phyloP scores from a whole-genome alignment of 495 filamentous ascomycete genomes.

The Aspergillus coremiiformis region DNA sequence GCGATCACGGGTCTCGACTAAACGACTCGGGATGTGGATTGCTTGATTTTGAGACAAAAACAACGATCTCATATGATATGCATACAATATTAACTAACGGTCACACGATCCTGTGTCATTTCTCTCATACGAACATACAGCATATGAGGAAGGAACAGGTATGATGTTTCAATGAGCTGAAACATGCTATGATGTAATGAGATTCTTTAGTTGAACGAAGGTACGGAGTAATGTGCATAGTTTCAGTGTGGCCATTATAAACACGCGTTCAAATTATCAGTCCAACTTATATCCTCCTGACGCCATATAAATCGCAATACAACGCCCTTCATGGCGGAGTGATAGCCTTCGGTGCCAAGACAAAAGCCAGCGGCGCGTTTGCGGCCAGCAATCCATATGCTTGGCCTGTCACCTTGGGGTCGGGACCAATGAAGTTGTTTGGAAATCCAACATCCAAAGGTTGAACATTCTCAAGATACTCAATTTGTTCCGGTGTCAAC shows the following conservation, averaged over 20 bases:
- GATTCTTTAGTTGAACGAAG: too few species aligned
- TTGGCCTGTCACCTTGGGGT: slow-evolving; percentile 26
- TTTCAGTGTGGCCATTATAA: too few species aligned
- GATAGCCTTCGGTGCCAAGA: slow-evolving; percentile 4
- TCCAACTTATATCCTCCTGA: neutral
- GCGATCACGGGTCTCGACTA: slow-evolving; percentile 3
- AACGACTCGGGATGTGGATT: slow-evolving; percentile 1
- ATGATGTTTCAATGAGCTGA: too few species aligned
- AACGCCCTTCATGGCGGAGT: neutral
- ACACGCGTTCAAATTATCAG: too few species aligned
- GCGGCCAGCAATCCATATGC: slow-evolving; percentile 1
- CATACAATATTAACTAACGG: too few species aligned
- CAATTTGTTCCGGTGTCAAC: slow-evolving; percentile 46
- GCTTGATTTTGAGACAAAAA: neutral
- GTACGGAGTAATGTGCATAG: too few species aligned
- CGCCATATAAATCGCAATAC: neutral
- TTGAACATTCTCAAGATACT: slow-evolving; percentile 44
- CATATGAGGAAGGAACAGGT: too few species aligned
- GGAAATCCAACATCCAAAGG: slow-evolving; percentile 49
- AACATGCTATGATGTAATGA: too few species aligned
- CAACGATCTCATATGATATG: too few species aligned
- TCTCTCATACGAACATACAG: too few species aligned
- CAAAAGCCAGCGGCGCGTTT: slow-evolving; percentile 6
- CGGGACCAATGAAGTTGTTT: slow-evolving; percentile 36
- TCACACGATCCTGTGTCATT: too few species aligned